Percentiles rank a stretch among this genome's conserved stretches.
These are phyloP conservation scores for Tetracentron sinense DNA, from an alignment of 164 flowering plant genomes.

Conservation along the genomic window DNA sequence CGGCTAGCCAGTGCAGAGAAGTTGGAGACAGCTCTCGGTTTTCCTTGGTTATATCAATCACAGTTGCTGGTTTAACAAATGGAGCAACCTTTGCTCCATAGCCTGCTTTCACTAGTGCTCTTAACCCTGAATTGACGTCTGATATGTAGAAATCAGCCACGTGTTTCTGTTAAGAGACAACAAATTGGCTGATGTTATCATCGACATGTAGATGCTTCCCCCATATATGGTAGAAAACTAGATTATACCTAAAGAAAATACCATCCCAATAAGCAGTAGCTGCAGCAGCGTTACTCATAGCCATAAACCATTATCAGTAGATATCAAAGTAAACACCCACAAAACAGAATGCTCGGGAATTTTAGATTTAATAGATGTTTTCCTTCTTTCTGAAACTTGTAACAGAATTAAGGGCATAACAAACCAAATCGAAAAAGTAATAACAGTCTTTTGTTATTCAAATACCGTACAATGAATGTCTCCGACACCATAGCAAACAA, in stretches of 20 bases:
- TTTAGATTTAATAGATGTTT: too few relatives aligned
- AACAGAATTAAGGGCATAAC: too few relatives aligned
- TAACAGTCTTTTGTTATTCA: too few relatives aligned
- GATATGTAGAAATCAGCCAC: constrained; percentile 94
- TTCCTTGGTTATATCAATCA: constrained; percentile 60
- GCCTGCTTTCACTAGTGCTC: constrained; percentile 94
- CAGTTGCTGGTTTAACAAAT: constrained; percentile 74
- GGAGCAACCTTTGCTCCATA: constrained; percentile 90
- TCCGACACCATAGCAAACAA: too few relatives aligned
- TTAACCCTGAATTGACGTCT: constrained; percentile 83
- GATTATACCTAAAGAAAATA: neutral
- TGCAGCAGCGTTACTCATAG: too few relatives aligned
- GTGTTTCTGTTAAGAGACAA: constrained; percentile 53
- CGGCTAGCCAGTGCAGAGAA: constrained; percentile 80
- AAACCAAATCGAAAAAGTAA: neutral
- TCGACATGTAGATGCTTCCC: neutral
- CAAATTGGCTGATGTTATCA: neutral
- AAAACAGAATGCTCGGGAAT: too few relatives aligned
- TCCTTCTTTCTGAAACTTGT: too few relatives aligned
- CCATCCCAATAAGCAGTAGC: too few relatives aligned
- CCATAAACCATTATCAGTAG: too few relatives aligned
- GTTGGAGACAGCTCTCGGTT: constrained; percentile 64
- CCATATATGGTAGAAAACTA: neutral
- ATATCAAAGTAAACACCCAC: too few relatives aligned
- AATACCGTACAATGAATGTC: too few relatives aligned